Percentiles rank a stretch among this genome's conserved stretches.
Evolutionary conservation across 495 filamentous ascomycete genomes (phyloP).

Genomic region (Penicillium samsonianum): DNA sequence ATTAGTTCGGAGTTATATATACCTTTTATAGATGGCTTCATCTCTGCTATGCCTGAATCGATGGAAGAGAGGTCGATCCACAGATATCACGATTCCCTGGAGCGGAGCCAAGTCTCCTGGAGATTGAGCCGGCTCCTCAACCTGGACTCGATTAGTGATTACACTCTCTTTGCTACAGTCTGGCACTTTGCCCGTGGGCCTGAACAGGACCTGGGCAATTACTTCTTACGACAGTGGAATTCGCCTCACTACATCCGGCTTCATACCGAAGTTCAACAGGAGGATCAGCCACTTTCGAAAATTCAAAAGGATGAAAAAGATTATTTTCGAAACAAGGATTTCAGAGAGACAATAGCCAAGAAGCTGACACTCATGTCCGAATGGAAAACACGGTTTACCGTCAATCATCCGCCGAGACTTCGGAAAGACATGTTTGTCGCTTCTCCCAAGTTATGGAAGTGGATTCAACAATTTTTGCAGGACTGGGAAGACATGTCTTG

Average conservation of each 20-base stretch:
- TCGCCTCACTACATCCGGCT: constrained; percentile 22
- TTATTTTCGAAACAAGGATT: constrained; percentile 23
- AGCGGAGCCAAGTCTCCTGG: constrained; percentile 20
- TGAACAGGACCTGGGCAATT: constrained; percentile 16
- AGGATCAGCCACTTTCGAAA: constrained; percentile 21
- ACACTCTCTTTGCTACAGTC: constrained; percentile 18
- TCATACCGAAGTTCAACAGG: constrained; percentile 21
- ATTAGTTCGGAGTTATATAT: constrained; percentile 19
- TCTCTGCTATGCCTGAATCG: constrained; percentile 14
- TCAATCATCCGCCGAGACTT: constrained; percentile 17
- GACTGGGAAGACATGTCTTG: constrained; percentile 22
- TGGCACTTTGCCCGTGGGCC: constrained; percentile 19
- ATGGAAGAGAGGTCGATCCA: constrained; percentile 10
- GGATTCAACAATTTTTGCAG: constrained; percentile 21
- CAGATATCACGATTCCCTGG: constrained; percentile 19
- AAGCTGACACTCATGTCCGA: constrained; percentile 30
- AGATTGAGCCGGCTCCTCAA: constrained; percentile 26
- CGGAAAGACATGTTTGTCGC: constrained; percentile 29
- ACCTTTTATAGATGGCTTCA: constrained; percentile 19
- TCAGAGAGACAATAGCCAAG: constrained; percentile 28
- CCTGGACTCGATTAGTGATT: constrained; percentile 22
- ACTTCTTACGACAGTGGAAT: constrained; percentile 18
- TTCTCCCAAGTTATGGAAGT: constrained; percentile 25
- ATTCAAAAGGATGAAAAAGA: constrained; percentile 24
- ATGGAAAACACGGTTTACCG: constrained; percentile 25